Conservation (phyloP, 2,329 filamentous ascomycete genomes). For the Cercospora sp. region DNA sequence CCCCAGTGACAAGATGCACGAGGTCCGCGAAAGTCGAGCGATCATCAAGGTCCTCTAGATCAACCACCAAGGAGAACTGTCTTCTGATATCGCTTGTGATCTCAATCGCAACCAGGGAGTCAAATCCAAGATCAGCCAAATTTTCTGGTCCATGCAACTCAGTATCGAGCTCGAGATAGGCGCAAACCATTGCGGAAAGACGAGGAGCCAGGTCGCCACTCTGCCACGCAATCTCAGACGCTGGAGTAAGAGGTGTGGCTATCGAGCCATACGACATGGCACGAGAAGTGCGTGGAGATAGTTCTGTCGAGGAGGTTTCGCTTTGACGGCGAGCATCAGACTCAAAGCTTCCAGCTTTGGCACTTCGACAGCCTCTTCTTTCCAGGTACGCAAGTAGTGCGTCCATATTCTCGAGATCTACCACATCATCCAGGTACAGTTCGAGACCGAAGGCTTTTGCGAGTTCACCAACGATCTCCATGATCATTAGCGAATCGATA, state of each 20-base stretch:
- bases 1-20: constrained; percentile 2
- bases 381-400: background rate
- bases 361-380: background rate
- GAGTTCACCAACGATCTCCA: constrained; percentile 31
- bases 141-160: background rate
- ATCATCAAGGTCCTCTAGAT: constrained; percentile 3
- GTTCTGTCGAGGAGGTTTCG: background rate
- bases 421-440: constrained; percentile 12
- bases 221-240: background rate
- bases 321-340: background rate
- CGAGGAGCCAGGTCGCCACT: background rate
- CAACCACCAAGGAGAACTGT: background rate
- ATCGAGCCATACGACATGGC: background rate
- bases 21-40: constrained; percentile 5
- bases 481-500: constrained; percentile 33
- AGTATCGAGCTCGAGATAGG: background rate
- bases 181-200: background rate
- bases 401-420: constrained; percentile 8
- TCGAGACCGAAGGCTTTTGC: constrained; percentile 17
- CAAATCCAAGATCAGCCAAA: constrained; percentile 7
- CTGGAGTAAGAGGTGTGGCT: background rate
- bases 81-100: constrained; percentile 8
- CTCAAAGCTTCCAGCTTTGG: background rate
- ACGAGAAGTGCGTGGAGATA: background rate
- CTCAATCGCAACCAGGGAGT: constrained; percentile 14